Evolutionary conservation across 352 stramenopile species (phyloP).

Genomic region (Globisporangium sylvaticum): DNA sequence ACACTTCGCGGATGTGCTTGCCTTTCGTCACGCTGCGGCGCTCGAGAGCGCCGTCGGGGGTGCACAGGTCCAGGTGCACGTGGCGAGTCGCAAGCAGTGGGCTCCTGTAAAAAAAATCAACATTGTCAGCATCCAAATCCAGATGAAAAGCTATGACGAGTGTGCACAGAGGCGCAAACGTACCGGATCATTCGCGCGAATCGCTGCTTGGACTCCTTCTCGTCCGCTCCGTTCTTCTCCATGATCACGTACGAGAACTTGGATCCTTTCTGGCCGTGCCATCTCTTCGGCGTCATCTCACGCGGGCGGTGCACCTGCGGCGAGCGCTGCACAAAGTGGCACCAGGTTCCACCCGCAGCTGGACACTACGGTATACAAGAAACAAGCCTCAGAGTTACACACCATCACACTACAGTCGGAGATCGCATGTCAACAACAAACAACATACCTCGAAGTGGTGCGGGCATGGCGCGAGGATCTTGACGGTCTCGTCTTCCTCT

Average conservation of each 20-base stretch:
- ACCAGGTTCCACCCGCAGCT: conserved; percentile 70
- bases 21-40: conserved; percentile 72
- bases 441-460: conserved; percentile 58
- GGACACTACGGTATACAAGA: conserved; percentile 39
- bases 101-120: conserved; percentile 21
- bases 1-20: conserved; percentile 73
- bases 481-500: conserved; percentile 25
- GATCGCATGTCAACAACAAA: background rate
- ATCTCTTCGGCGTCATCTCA: conserved; percentile 73
- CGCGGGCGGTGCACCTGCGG: conserved; percentile 69
- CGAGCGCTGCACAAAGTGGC: conserved; percentile 83
- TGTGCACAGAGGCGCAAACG: background rate
- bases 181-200: conserved; percentile 64
- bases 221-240: conserved; percentile 53
- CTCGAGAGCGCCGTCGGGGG: conserved; percentile 71
- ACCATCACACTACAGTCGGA: background rate
- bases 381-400: background rate
- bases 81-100: conserved; percentile 73
- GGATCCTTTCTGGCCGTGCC: conserved; percentile 78
- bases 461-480: conserved; percentile 71
- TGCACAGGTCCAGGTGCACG: conserved; percentile 82
- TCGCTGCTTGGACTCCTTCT: conserved; percentile 20
- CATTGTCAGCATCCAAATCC: background rate
- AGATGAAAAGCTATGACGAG: background rate
- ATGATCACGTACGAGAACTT: conserved; percentile 87